Evolutionary conservation across 2,329 filamentous ascomycete genomes (phyloP).

Genomic region (Botrytis medusae): DNA sequence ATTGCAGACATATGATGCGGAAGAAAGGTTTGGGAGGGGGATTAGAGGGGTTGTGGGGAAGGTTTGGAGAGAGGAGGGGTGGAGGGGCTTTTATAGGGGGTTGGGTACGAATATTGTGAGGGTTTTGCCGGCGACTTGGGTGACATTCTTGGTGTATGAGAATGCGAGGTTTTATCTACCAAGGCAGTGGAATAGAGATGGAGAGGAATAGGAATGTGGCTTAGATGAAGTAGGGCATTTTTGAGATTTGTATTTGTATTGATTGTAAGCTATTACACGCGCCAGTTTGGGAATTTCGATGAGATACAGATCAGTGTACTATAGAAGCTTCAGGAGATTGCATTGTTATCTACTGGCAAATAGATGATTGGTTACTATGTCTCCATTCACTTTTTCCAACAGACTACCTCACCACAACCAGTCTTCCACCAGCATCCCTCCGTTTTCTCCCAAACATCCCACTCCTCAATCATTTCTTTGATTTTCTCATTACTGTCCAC

Average conservation of each 20-base stretch:
- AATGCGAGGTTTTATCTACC: constrained; percentile 77
- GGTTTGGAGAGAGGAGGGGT: constrained; percentile 77
- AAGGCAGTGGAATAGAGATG: constrained; percentile 27
- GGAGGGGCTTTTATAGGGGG: constrained; percentile 87
- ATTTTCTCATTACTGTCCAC: constrained; percentile 8
- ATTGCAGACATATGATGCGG: constrained; percentile 85
- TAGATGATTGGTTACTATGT: background rate
- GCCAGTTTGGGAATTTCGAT: background rate
- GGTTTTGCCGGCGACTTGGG: constrained; percentile 91
- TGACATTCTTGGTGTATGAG: constrained; percentile 96
- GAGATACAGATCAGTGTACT: background rate
- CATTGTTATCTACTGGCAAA: background rate
- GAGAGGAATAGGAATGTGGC: background rate
- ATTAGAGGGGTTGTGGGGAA: constrained; percentile 67
- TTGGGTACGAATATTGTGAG: constrained; percentile 84
- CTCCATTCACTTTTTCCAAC: constrained; percentile 15
- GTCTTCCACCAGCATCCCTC: constrained; percentile 21
- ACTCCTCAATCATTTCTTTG: background rate
- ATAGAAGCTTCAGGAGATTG: background rate
- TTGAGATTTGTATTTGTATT: background rate
- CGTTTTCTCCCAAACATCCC: constrained; percentile 16
- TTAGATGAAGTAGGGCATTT: too few species aligned
- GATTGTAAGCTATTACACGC: background rate
- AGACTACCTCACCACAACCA: constrained; percentile 19
- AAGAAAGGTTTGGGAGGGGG: constrained; percentile 69